Base-by-base conservation (phyloP, 2,329 filamentous ascomycete genomes). In the Diplocarpon rosae region DNA sequence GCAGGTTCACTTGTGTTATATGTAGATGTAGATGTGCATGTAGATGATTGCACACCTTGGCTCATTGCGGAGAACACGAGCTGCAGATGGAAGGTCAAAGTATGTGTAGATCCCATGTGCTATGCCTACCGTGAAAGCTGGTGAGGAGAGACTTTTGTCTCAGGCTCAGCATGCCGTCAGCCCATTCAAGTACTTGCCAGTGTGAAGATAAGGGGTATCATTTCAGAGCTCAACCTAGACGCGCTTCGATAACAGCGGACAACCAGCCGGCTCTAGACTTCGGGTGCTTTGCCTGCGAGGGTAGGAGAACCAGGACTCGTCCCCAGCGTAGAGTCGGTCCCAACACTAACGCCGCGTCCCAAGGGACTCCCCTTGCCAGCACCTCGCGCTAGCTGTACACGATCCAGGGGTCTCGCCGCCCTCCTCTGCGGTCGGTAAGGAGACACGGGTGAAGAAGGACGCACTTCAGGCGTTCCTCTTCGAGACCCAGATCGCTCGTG, bases 271-370 rank as follows among this genome's bases (percentile, higher is more conserved):
- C 10, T 31, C 16, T 37, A 42, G 28, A 31, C 12, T 8, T 37
- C 20, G 5, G 33, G 14, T 11, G 16, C n/a, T 41, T 47, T 42
- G 36, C 49, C 42, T 1, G 51, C 47, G 27, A 54, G 43, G 2
- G 50, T 52, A 13, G 57, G 57, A 12, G 46, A 54, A 5, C 55
- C 55, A 10, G 56, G 59, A 39, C 56, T 60, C 2, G 56, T 59
- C 12, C 57, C 59, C 2, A 61, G 35, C 2, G 56, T 55, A 10
- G 56, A 59, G 39, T 61, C 58, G 1, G 57, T 58, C 24, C 59
- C 56, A 10, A 51, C 51, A 45, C 51, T 59, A 13, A 56, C 40
- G 0, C 54, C 54, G 37, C 51, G 49, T 16, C 58, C 58, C 9
- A 60, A 45, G 5, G 57, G 56, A 45, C 58, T 60, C 11, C 51